Percentiles rank a stretch among this genome's conserved stretches.
These are phyloP conservation scores for Penicillium fuscoglaucum DNA, from an alignment of 2,329 filamentous ascomycete genomes.

Conservation along the genomic window DNA sequence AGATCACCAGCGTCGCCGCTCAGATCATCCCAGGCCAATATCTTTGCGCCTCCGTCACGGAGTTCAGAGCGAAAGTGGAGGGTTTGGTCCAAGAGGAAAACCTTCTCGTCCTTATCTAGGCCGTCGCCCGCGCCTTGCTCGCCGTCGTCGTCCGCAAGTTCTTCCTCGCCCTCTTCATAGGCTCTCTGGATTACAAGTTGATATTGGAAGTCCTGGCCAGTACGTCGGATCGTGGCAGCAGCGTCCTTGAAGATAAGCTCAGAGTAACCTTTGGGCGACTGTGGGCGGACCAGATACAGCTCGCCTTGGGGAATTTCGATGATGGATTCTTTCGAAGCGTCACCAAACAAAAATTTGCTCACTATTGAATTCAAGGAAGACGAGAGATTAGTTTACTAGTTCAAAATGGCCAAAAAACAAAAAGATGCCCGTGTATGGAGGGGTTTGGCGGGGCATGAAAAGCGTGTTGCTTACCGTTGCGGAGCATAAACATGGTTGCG, in stretches of 20 bases:
- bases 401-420: background rate
- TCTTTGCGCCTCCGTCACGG: constrained; percentile 75
- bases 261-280: constrained; percentile 95
- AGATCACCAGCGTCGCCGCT: constrained; percentile 91
- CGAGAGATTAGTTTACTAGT: constrained; percentile 5
- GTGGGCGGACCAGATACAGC: constrained; percentile 92
- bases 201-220: constrained; percentile 93
- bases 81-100: constrained; percentile 89
- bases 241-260: constrained; percentile 99
- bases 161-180: constrained; percentile 96
- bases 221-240: constrained; percentile 85
- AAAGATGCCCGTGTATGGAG: constrained; percentile 19
- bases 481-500: constrained; percentile 57
- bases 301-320: constrained; percentile 94
- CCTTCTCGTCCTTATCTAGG: constrained; percentile 96
- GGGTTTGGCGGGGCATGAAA: constrained; percentile 29
- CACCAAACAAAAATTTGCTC: constrained; percentile 88
- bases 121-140: constrained; percentile 76
- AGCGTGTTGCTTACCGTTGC: constrained; percentile 51
- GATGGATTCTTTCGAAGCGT: constrained; percentile 85
- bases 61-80: constrained; percentile 84
- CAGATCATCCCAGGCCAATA: constrained; percentile 91
- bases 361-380: constrained; percentile 53
- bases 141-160: constrained; percentile 85
- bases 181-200: constrained; percentile 94